These are phyloP conservation scores for Claviceps monticola DNA, from an alignment of 2,329 filamentous ascomycete genomes.

Conservation along the genomic window DNA sequence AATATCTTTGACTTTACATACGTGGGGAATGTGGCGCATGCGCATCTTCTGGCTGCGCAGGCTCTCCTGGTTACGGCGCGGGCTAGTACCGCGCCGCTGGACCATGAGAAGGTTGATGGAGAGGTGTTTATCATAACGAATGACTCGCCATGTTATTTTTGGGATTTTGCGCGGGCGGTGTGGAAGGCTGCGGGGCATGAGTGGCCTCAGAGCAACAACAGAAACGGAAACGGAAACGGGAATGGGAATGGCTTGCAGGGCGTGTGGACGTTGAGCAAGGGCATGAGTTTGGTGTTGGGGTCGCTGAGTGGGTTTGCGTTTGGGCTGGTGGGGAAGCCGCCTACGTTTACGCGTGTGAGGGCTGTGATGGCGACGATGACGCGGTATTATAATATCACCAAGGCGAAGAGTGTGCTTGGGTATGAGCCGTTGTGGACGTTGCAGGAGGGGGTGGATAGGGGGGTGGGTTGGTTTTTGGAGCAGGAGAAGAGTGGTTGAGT, in stretches of 20 bases:
- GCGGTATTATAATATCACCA: constrained; percentile 63
- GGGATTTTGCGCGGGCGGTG: constrained; percentile 70
- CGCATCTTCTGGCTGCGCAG: constrained; percentile 67
- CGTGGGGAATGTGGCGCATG: constrained; percentile 54
- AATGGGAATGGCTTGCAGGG: constrained; percentile 28
- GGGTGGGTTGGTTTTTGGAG: constrained; percentile 41
- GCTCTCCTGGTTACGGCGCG: constrained; percentile 50
- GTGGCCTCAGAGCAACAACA: constrained; percentile 8
- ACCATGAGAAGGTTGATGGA: constrained; percentile 64
- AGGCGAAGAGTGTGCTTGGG: constrained; percentile 56
- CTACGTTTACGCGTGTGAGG: constrained; percentile 44
- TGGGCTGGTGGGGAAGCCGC: constrained; percentile 33
- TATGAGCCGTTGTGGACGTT: constrained; percentile 55
- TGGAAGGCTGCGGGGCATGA: constrained; percentile 50
- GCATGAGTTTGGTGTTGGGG: constrained; percentile 38
- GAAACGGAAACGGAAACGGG: too few species aligned
- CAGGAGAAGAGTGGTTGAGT: constrained; percentile 24
- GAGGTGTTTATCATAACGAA: constrained; percentile 88
- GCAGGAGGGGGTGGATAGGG: constrained; percentile 46
- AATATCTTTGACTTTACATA: constrained; percentile 54
- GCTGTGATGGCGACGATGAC: constrained; percentile 60
- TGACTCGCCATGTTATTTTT: constrained; percentile 76
- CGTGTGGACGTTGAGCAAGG: constrained; percentile 40
- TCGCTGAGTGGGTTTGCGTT: constrained; percentile 38
- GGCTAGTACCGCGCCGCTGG: constrained; percentile 47